A percentile compares a stretch with the other conserved stretches of the same genome.
These are phyloP conservation scores for Fusarium musae DNA, from an alignment of 2,329 filamentous ascomycete species.

Conservation along the genomic window DNA sequence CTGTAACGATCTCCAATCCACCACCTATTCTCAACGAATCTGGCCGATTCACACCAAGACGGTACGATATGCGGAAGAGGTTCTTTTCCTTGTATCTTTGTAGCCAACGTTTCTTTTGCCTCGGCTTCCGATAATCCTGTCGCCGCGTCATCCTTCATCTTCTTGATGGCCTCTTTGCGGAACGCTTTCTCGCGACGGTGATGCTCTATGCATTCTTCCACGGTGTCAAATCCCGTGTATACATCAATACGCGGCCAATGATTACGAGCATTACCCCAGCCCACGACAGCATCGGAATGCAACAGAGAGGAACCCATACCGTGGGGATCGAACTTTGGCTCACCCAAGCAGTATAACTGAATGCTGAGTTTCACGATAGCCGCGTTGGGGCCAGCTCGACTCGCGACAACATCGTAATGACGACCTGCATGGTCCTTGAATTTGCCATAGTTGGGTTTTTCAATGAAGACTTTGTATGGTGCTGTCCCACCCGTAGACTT, in stretches of 20 bases:
- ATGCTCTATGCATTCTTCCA: conserved; percentile 28
- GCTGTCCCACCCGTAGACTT: not conserved
- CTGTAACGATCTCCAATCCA: not conserved
- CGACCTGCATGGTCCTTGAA: conserved; percentile 51
- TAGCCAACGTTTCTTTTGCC: conserved; percentile 1
- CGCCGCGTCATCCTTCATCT: conserved; percentile 8
- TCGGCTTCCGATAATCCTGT: conserved; percentile 5
- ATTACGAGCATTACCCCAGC: not conserved
- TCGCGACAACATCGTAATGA: not conserved
- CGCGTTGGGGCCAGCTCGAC: not conserved
- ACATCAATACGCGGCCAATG: conserved; percentile 23
- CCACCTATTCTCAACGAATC: not conserved
- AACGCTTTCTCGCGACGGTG: conserved; percentile 23
- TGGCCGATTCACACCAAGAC: conserved; percentile 13
- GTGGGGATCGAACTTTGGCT: not conserved
- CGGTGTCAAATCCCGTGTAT: conserved; percentile 3
- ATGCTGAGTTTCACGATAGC: conserved; percentile 22
- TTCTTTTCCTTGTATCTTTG: conserved; percentile 17
- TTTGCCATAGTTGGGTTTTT: not conserved
- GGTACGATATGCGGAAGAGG: conserved; percentile 33
- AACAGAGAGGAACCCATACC: conserved; percentile 2
- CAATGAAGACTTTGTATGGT: not conserved
- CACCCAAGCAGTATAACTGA: conserved; percentile 26
- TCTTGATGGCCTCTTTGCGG: not conserved
- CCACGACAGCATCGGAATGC: not conserved